Base-by-base conservation (phyloP, 495 filamentous ascomycete species). In the Astrocystis sublimbata region DNA sequence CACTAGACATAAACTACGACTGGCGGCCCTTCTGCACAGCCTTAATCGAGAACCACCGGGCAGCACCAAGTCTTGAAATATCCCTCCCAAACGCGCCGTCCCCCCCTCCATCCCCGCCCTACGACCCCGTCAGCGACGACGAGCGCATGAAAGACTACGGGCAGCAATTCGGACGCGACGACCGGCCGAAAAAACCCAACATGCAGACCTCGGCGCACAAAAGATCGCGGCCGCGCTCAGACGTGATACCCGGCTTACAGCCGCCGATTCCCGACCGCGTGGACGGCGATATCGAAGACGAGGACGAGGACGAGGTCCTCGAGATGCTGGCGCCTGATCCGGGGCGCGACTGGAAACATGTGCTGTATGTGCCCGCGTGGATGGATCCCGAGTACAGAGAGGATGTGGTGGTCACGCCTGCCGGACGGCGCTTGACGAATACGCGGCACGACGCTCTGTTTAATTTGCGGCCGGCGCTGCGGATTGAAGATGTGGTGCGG, bases 331-430 rank as follows among this genome's bases (percentile, higher is more conserved):
- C 28, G 8, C 49, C 30, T 46, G 7, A 15, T 1, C 45, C 43
- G 6, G 53, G 8, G 65, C 38, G 28, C 62, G 64, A 17, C 4
- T 74, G 58, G 56, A 26, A 61, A 0, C 65, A 65, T 21, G 47
- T 64, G 36, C 54, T 56, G 52, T 74, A 71, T 40, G 52, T 71
- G 43, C 72, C 72, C 4, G 61, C 65, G n/a, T 74, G 68, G 68
- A 54, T 41, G 28, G 66, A 72, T 35, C 72, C 72, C 1, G 62
- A 72, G 2, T 71, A 61, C 43, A 56, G 61, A 4, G 64, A 68
- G 3, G 28, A 38, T 4, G 4, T 19, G 9, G 7, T 40, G 1
- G 40, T 60, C 4, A 26, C 35, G 15, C 62, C 53, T 24, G 55
- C 13, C 2, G 38, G 56, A n/a, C 19, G 12, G 15, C 15, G 9